Evolutionary conservation across 2,329 filamentous ascomycete genomes (phyloP), one percentile per base, ranked within the genome.

Genomic region (Calonectria pteridis): DNA sequence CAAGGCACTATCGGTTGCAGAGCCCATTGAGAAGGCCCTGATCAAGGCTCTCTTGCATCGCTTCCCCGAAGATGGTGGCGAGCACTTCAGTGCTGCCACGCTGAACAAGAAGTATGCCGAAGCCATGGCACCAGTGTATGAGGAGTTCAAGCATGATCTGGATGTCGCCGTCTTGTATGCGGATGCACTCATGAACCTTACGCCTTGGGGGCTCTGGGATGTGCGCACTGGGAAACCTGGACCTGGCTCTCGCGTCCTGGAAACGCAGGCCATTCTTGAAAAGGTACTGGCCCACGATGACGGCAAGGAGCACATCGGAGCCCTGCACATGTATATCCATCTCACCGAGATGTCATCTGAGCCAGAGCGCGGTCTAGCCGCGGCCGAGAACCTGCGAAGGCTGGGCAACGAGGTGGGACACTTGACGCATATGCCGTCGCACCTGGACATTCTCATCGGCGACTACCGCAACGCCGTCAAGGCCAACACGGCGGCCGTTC

Each of bases 251-350:
- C 79, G 82, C 20, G 84, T 82, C 0, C 53, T 81, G n/a, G 82
- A 85, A 69, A 81, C 81, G 29, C 81, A 84, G 69, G 71, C 78
- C 9, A 78, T 84, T 10, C 77, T 86, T 11, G 84, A 86, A 75
- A 79, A 81, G 4, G 91, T 91, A 0, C 83, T 96, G 23, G 85
- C 87, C 3, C 79, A 79, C 2, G 72, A 78, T 0, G 81, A 78
- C 6, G 84, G 84, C 0, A 81, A 86, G 4, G 77, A 85, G 9
- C 94, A 97, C 78, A 92, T 94, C 0, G 94, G 94, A 0, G 83
- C 95, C 0, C 85, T 95, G 7, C 94, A 96, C 81, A 84, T 95
- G 37, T 95, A 95, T 82, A 94, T 95, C 49, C 93, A 95, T 77
- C 88, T 94, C 4, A 93, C 94, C 87, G 94, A 95, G 80, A 95